phyloP scores from a whole-genome alignment of 176 grass and related monocot genomes.

The Melocanna baccifera region DNA sequence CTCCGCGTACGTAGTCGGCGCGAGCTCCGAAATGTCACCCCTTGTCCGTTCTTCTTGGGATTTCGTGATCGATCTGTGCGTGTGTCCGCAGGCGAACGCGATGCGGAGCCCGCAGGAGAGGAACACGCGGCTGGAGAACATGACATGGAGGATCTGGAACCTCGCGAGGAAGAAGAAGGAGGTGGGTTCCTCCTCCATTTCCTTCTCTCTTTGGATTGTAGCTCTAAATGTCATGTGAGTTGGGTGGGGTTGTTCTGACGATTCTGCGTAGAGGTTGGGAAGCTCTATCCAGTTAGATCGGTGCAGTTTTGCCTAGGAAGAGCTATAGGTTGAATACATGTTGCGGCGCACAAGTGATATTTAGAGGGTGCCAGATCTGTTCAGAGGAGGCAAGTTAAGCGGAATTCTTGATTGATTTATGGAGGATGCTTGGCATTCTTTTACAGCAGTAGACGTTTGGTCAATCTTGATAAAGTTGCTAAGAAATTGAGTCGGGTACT shows the following conservation, averaged over 20 bases:
- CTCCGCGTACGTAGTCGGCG: slow-evolving; percentile 43
- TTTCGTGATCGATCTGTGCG: slow-evolving; percentile 33
- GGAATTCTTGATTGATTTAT: background rate
- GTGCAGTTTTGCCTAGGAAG: background rate
- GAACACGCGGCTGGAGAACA: slow-evolving; percentile 97
- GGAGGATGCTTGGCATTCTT: background rate
- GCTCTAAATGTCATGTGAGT: background rate
- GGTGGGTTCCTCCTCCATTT: slow-evolving; percentile 38
- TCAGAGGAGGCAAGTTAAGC: background rate
- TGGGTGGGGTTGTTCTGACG: background rate
- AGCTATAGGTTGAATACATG: background rate
- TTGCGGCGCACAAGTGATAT: background rate
- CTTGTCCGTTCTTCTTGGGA: background rate
- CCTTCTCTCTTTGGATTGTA: background rate
- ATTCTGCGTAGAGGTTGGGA: background rate
- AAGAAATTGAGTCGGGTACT: background rate
- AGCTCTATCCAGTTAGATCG: background rate
- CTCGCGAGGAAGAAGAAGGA: slow-evolving; percentile 97
- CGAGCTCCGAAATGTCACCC: background rate
- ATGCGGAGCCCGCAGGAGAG: slow-evolving; percentile 99
- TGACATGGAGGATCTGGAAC: slow-evolving; percentile 99
- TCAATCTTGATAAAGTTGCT: background rate
- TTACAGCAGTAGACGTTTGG: background rate
- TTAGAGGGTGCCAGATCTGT: slow-evolving; percentile 6
- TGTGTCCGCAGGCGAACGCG: slow-evolving; percentile 60